Evolutionary conservation across 2,329 filamentous ascomycete genomes (phyloP), one percentile per base, ranked within the genome.

Genomic region (Stemphylium vesicarium): DNA sequence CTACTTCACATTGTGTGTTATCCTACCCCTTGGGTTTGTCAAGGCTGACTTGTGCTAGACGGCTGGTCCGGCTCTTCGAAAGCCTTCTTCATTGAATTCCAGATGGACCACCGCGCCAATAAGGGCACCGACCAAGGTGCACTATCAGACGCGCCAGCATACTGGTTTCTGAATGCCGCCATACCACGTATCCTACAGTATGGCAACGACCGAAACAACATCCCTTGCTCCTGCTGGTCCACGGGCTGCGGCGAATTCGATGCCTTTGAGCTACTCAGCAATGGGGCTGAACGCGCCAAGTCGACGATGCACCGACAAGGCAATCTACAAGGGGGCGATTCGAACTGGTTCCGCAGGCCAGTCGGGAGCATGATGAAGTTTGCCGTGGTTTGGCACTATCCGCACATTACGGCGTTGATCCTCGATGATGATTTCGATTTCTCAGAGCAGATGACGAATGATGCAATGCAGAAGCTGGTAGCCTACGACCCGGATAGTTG

Each of bases 221-320:
- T 71, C 22, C 69, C 72, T 2, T 93, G 90, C 80, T 89, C 85
- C 55, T 93, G 90, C 81, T 92, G 89, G 89, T 75, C 75, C 11
- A 80, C 70, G 66, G 85, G 85, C 33, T 92, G 90, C 70, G 89
- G 88, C 65, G 90, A 94, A 77, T 84, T 89, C 58, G 90, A 94
- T 68, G 81, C 92, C 49, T 87, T 88, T 66, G 90, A 93, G 77
- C 82, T 90, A 20, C 84, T 93, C 36, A 80, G 82, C 56, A 72
- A 81, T 0, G 89, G 89, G 24, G 85, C 88, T 71, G 81, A 78
- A 38, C 85, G 85, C 67, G 84, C 85, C 76, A 92, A 90, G 78
- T 87, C 85, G 35, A 90, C 88, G 13, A 80, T 92, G 65, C 89
- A 75, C 57, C 65, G 74, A 29, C 71, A 92, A 76, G 75, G 75